Evolutionary conservation across 176 grass and related monocot species (phyloP).

Genomic region (Aegilops sharonensis): DNA sequence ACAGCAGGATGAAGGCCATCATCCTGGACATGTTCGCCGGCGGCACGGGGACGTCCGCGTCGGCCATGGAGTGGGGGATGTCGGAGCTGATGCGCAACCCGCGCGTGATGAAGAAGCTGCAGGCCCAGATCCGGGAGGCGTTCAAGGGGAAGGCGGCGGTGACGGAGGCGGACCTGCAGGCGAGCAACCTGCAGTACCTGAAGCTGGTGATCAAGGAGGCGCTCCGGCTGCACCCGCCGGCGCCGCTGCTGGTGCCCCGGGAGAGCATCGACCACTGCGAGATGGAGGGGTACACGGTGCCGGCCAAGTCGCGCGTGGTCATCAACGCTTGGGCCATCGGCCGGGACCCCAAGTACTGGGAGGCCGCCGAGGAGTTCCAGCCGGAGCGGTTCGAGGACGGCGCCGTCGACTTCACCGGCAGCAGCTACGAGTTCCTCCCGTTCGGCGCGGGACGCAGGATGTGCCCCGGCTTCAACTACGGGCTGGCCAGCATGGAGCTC

Average conservation of each 20-base stretch:
- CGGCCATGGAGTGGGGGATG: constrained; percentile 68
- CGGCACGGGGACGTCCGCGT: constrained; percentile 41
- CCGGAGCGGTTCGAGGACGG: constrained; percentile 43
- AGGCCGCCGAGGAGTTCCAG: constrained; percentile 46
- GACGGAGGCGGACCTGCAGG: constrained; percentile 37
- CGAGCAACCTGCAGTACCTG: constrained; percentile 45
- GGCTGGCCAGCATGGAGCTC: constrained; percentile 50
- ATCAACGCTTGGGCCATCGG: constrained; percentile 40
- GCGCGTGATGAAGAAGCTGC: constrained; percentile 49
- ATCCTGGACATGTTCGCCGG: constrained; percentile 61
- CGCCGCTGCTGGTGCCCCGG: constrained; percentile 50
- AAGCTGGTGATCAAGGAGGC: constrained; percentile 74
- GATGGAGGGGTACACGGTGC: constrained; percentile 50
- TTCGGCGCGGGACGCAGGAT: constrained; percentile 36
- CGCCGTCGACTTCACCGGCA: constrained; percentile 28
- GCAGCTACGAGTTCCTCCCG: constrained; percentile 47
- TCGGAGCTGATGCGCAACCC: constrained; percentile 69
- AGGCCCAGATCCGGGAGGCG: constrained; percentile 43
- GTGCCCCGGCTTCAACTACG: constrained; percentile 49
- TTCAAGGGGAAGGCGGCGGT: constrained; percentile 17
- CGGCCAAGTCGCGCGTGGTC: constrained; percentile 34
- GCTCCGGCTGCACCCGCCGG: constrained; percentile 60
- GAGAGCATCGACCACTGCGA: constrained; percentile 38
- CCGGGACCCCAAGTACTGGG: constrained; percentile 45
- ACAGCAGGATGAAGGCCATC: constrained; percentile 51